A percentile compares a stretch with the other conserved stretches of the same genome.
phyloP scores from a whole-genome alignment of 108 stramenopile genomes.

The Cylindrotheca closterium region DNA sequence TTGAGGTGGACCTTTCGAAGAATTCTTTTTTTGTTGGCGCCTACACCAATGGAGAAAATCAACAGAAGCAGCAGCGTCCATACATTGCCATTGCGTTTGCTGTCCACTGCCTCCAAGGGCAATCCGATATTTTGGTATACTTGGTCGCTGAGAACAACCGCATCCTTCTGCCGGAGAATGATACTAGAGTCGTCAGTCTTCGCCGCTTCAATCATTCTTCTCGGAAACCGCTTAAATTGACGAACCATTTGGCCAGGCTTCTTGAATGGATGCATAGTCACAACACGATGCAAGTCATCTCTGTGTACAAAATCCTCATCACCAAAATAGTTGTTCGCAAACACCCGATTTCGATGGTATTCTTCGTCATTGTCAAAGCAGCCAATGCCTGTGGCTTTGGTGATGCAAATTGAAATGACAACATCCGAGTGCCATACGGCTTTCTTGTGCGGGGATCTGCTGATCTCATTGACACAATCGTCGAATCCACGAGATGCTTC shows the following conservation, averaged over 20 bases:
- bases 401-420: slow-evolving; percentile 24
- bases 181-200: too few relatives aligned
- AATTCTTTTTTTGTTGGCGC: too few relatives aligned
- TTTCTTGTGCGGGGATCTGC: slow-evolving; percentile 15
- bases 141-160: too few relatives aligned
- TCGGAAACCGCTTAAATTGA: slow-evolving; percentile 23
- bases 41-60: too few relatives aligned
- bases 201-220: too few relatives aligned
- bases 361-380: slow-evolving; percentile 30
- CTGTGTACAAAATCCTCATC: slow-evolving; percentile 10
- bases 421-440: slow-evolving; percentile 29
- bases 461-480: slow-evolving; percentile 21
- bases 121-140: too few relatives aligned
- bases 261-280: slow-evolving; percentile 33
- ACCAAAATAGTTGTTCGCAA: slow-evolving; percentile 16
- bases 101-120: too few relatives aligned
- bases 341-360: slow-evolving; percentile 15
- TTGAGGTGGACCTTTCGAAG: too few relatives aligned
- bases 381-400: slow-evolving; percentile 18
- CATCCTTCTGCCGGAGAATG: too few relatives aligned
- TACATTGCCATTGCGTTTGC: too few relatives aligned
- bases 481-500: slow-evolving; percentile 11
- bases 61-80: too few relatives aligned
- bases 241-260: slow-evolving; percentile 8
- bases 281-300: slow-evolving; percentile 1